phyloP scores from a whole-genome alignment of 176 grass and related monocot species.

The Aegilops tauschii region DNA sequence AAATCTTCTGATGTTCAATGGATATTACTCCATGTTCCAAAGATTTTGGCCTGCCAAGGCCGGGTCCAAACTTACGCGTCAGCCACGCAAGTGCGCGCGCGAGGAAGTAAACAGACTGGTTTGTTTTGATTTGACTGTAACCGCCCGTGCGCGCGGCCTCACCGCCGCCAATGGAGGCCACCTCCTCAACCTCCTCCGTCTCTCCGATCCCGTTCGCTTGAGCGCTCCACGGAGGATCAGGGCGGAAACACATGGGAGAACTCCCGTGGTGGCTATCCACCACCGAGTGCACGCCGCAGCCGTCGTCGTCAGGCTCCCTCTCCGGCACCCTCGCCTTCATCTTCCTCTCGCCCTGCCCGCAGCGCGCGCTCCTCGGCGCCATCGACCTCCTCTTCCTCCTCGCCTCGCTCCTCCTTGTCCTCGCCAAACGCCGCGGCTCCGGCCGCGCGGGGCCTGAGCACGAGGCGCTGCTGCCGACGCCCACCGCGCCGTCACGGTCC shows the following conservation, averaged over 20 bases:
- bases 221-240: not conserved
- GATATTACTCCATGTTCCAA: no score
- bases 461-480: not conserved
- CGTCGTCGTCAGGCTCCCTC: not conserved
- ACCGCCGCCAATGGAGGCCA: no score
- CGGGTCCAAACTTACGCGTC: no score
- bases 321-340: not conserved
- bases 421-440: not conserved
- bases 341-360: constrained; percentile 29
- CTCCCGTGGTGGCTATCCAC: constrained; percentile 26
- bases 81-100: no score
- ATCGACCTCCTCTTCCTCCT: constrained; percentile 19
- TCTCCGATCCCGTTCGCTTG: not conserved
- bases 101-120: no score
- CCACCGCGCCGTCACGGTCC: not conserved
- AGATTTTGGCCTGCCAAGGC: no score
- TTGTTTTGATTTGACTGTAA: not conserved
- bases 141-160: no score
- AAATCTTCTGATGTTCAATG: no score
- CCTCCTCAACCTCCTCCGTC: not conserved
- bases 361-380: constrained; percentile 8
- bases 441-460: not conserved
- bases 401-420: not conserved
- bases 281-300: not conserved
- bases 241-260: not conserved